Percentiles rank a stretch among this genome's conserved stretches.
phyloP scores from a whole-genome alignment of 495 filamentous ascomycete species.

The Aspergillus taichungensis region DNA sequence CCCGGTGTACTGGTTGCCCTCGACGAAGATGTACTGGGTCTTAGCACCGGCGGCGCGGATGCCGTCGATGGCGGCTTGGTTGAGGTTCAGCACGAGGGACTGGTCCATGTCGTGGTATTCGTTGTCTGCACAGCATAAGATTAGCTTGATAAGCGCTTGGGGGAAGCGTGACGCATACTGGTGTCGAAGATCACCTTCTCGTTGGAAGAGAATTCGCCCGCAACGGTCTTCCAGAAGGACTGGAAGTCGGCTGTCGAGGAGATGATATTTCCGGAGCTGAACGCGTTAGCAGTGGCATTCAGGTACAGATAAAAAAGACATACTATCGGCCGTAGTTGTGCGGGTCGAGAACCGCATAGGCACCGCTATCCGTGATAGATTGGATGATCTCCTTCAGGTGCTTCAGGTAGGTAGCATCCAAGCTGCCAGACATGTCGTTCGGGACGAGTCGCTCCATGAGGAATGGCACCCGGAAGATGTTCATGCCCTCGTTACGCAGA shows the following conservation, averaged over 20 bases:
- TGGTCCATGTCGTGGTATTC: conserved; percentile 70
- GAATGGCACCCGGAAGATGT: conserved; percentile 62
- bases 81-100: conserved; percentile 56
- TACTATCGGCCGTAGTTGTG: conserved; percentile 60
- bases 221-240: conserved; percentile 57
- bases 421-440: conserved; percentile 32
- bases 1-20: conserved; percentile 62
- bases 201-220: conserved; percentile 50
- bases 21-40: conserved; percentile 64
- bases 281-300: too few relatives aligned
- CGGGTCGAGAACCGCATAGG: conserved; percentile 58
- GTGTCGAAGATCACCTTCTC: conserved; percentile 53
- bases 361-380: conserved; percentile 53
- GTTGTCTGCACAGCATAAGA: conserved; percentile 53
- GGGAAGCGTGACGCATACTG: conserved; percentile 16
- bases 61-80: conserved; percentile 66
- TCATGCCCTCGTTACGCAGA: conserved; percentile 54
- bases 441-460: conserved; percentile 64
- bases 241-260: conserved; percentile 50
- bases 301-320: background rate
- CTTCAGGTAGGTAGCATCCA: conserved; percentile 33
- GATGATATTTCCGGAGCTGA: conserved; percentile 56
- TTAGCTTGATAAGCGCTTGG: background rate
- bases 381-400: conserved; percentile 46
- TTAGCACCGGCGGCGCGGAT: conserved; percentile 62